A percentile compares a stretch with the other conserved stretches of the same genome.
Evolutionary conservation across 768 basidiomycete genomes (phyloP).

Genomic region (Suillus luteus): DNA sequence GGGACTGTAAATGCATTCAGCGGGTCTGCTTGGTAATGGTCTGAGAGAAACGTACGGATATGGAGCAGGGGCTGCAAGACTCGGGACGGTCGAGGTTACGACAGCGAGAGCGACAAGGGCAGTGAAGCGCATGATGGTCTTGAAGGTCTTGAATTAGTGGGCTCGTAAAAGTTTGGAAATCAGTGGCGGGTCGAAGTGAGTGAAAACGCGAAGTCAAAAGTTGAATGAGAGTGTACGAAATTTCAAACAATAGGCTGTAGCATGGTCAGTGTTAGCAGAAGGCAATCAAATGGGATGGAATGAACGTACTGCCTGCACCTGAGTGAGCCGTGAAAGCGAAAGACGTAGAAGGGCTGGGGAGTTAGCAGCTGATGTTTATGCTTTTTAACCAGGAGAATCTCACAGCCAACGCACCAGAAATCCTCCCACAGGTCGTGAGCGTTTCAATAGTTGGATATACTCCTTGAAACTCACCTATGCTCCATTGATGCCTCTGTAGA

Average conservation of each 20-base stretch:
- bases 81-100: background rate
- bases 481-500: conserved; percentile 40
- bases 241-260: background rate
- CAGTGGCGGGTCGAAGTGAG: background rate
- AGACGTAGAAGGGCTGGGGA: background rate
- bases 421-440: background rate
- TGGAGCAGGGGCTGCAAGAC: background rate
- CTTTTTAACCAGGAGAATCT: background rate
- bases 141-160: background rate
- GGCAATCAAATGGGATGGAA: no score
- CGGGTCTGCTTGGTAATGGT: background rate
- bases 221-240: conserved; percentile 2
- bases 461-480: conserved; percentile 45
- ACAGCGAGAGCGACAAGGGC: background rate
- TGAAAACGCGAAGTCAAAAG: background rate
- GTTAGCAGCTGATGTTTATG: background rate
- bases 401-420: no score
- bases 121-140: background rate
- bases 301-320: conserved; percentile 6
- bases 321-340: conserved; percentile 3
- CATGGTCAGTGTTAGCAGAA: background rate
- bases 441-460: conserved; percentile 25
- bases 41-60: background rate
- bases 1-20: background rate
- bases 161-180: background rate